Evolutionary conservation across 2,329 filamentous ascomycete genomes (phyloP), one percentile per base, ranked within the genome.

Genomic region (Didymella lethalis): DNA sequence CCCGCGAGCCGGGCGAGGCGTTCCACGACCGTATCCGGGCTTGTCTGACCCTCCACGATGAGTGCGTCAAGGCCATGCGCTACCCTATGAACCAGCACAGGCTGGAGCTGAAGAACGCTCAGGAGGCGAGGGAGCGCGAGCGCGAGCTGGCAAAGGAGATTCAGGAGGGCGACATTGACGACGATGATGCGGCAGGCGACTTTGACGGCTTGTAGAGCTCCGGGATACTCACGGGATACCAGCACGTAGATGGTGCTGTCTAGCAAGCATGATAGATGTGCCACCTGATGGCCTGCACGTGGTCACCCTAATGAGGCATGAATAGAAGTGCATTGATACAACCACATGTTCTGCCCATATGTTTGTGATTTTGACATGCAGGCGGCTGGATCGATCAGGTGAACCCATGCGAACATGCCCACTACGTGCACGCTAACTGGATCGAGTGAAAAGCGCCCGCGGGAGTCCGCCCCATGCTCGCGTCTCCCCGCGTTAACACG

Each of bases 41-140:
- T 43, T 97, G 95, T 78, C 84, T 99, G 70, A 87, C 89, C 56
- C 86, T 99, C 64, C 93, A 98, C 74, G 95, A 99, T 72, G 95
- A 99, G 82, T 98, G 94, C 75, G 93, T 99, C 73, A 98, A 97
- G 91, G 94, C 95, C 26, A 99, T 99, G 95, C 88, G 95, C 54
- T 99, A 98, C 81, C 95, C 95, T 2, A 98, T 98, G 94, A 97
- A 99, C 82, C 95, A 98, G 79, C 95, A 99, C 80, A 88, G 95
- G 18, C 84, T 98, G 55, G 95, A 99, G 80, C 85, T 99, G 55
- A 98, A 97, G 86, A 98, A 96, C 72, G 95, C 95, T 0, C 94
- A 98, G 79, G 96, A 99, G 80, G 95, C 95, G n/a, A 87, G 95
- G 49, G 95, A 99, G 78, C 86, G 95, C 20, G 95, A 99, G 83